These are phyloP conservation scores for Capsicum baccatum DNA, from an alignment of 257 asterid species.

Conservation along the genomic window DNA sequence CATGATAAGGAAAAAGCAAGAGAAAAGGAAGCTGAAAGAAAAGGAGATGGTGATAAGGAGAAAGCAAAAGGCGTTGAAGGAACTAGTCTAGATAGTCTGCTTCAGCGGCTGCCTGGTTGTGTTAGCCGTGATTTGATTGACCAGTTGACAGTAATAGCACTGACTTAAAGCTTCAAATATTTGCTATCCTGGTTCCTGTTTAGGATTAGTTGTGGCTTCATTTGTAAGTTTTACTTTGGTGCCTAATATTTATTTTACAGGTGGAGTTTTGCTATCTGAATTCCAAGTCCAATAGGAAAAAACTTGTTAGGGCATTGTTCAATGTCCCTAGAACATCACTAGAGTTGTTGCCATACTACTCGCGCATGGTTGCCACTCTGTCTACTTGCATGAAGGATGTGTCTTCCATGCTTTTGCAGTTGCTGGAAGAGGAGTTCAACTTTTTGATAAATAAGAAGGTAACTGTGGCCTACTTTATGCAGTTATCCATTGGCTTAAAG, in stretches of 20 bases:
- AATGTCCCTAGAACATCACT: slow-evolving; percentile 97
- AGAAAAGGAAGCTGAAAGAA: slow-evolving; percentile 84
- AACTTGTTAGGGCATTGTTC: slow-evolving; percentile 94
- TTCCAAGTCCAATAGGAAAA: slow-evolving; percentile 92
- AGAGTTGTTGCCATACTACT: slow-evolving; percentile 93
- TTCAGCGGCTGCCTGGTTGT: slow-evolving; percentile 93
- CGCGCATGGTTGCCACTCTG: slow-evolving; percentile 96
- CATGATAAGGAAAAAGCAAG: slow-evolving; percentile 71
- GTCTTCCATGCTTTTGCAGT: slow-evolving; percentile 83
- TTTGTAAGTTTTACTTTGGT: slow-evolving; percentile 37
- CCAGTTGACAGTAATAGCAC: slow-evolving; percentile 79
- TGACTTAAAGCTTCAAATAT: slow-evolving; percentile 17
- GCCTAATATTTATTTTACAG: slow-evolving; percentile 50
- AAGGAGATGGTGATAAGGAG: slow-evolving; percentile 87
- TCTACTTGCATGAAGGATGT: slow-evolving; percentile 97
- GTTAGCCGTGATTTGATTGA: slow-evolving; percentile 99
- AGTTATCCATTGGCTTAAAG: neutral
- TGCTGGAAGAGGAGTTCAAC: slow-evolving; percentile 97
- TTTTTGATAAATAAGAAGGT: slow-evolving; percentile 94
- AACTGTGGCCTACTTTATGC: slow-evolving; percentile 28
- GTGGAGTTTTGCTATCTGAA: slow-evolving; percentile 98
- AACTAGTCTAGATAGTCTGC: slow-evolving; percentile 81
- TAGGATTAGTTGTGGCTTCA: slow-evolving; percentile 28
- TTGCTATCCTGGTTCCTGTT: slow-evolving; percentile 32
- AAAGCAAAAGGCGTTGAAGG: slow-evolving; percentile 91